Conservation (phyloP, 73 alveolate species). For the Paramecium biaurelia region DNA sequence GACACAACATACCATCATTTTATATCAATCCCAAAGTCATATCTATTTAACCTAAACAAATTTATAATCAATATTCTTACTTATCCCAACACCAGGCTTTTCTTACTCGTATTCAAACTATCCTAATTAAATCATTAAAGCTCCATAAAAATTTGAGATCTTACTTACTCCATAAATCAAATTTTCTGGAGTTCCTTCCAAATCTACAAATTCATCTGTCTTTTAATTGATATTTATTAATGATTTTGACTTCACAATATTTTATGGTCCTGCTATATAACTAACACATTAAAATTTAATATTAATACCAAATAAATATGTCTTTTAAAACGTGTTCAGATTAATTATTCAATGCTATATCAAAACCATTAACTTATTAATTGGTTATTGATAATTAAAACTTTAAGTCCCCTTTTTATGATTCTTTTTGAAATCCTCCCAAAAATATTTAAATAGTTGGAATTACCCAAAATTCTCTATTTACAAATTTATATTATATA, state of each 20-base stretch:
- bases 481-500: neutral
- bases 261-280: constrained; percentile 40
- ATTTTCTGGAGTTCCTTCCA: neutral
- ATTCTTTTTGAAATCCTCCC: constrained; percentile 26
- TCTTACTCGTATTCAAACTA: neutral
- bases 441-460: constrained; percentile 12
- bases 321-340: neutral
- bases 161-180: neutral
- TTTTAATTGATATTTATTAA: constrained; percentile 2
- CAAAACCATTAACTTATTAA: neutral
- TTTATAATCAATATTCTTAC: neutral
- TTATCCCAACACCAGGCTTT: constrained; percentile 44
- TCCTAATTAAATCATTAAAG: constrained; percentile 5
- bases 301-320: neutral
- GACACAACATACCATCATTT: neutral
- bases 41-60: neutral
- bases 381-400: neutral
- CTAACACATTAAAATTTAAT: neutral
- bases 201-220: constrained; percentile 43
- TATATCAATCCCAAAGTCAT: neutral
- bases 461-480: constrained; percentile 16
- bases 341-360: neutral
- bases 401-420: neutral
- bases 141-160: constrained; percentile 17
- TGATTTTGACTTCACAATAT: neutral